phyloP scores from a whole-genome alignment of 1,284 basidiomycete genomes.

The Chondrostereum purpureum region DNA sequence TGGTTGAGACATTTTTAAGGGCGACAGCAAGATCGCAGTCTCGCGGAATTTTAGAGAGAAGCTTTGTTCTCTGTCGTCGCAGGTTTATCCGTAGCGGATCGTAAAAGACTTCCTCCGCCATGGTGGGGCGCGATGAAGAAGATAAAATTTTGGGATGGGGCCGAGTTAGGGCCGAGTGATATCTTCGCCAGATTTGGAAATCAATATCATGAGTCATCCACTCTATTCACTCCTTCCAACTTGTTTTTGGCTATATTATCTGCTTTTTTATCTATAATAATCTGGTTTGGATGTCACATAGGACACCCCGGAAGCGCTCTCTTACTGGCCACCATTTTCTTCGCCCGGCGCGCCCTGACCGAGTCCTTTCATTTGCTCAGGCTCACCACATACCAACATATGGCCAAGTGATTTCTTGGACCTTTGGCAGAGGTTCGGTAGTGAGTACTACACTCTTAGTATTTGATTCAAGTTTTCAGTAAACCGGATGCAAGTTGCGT shows the following conservation, averaged over 20 bases:
- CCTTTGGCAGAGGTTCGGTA: not conserved
- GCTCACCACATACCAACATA: not conserved
- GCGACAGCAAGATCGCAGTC: conserved; percentile 27
- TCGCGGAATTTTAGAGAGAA: conserved; percentile 36
- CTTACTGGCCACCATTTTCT: not conserved
- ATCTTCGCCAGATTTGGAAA: too few relatives aligned
- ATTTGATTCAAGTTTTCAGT: not conserved
- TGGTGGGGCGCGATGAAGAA: too few relatives aligned
- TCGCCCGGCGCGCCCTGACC: not conserved
- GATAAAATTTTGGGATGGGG: too few relatives aligned
- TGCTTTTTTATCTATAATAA: too few relatives aligned
- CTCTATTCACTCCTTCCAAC: too few relatives aligned
- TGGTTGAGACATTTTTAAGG: conserved; percentile 31
- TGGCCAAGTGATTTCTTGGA: not conserved
- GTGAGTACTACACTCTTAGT: too few relatives aligned
- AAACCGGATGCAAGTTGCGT: not conserved
- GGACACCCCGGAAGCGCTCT: not conserved
- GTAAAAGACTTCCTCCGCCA: conserved; percentile 11
- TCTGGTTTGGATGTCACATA: too few relatives aligned
- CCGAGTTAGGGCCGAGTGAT: too few relatives aligned
- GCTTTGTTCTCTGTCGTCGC: conserved; percentile 36
- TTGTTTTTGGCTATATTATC: too few relatives aligned
- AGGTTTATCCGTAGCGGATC: conserved; percentile 51
- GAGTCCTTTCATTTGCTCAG: not conserved
- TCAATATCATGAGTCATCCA: too few relatives aligned